Base-by-base conservation (phyloP, 2,329 filamentous ascomycete species). In the Zarea fungicola region DNA sequence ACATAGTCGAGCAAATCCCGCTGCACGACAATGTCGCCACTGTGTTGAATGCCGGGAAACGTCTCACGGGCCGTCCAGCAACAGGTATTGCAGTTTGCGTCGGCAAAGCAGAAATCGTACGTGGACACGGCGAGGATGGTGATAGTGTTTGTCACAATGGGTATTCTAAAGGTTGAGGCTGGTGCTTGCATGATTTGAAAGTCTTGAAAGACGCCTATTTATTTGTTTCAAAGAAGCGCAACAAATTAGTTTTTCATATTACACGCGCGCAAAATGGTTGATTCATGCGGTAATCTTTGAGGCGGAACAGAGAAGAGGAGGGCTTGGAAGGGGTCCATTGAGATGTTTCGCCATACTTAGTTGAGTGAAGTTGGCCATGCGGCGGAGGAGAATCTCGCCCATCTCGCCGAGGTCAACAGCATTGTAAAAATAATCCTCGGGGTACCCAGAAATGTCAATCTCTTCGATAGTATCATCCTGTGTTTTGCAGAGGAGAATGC, bases 391-490 rank as follows among this genome's bases (percentile, higher is more conserved):
- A 23, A 48, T 46, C 40, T 56, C 51, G 3, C 54, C 54, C 52
- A 56, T 56, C 39, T 54, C 52, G 9, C 52, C 54, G 18, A 56
- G 48, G 29, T 56, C 54, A 1, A 56, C 54, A 4, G 52, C 54
- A 53, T 56, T 56, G 42, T 49, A 56, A 36, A 54, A 55, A 39
- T 29, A 56, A 13, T 54, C 46, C 31, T 53, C 48, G 8, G 42
- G 31, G 39, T 55, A 48, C 8, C 32, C 26, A 28, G 51, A 55
- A 18, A 55, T 55, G 31, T 55, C 53, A 51, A 55, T 55, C 29
- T 56, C 53, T 1, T 51, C 21, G 32, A 56, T 49, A n/a, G n/a
- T 42, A 13, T 42, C 53, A 40, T 51, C 29, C 13, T 43, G 35
- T 6, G 48, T 50, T 6, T 40, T 41, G 26, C 49, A 51, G 23